Conservation (phyloP, 768 basidiomycete genomes). For the Calocybe cyanea region DNA sequence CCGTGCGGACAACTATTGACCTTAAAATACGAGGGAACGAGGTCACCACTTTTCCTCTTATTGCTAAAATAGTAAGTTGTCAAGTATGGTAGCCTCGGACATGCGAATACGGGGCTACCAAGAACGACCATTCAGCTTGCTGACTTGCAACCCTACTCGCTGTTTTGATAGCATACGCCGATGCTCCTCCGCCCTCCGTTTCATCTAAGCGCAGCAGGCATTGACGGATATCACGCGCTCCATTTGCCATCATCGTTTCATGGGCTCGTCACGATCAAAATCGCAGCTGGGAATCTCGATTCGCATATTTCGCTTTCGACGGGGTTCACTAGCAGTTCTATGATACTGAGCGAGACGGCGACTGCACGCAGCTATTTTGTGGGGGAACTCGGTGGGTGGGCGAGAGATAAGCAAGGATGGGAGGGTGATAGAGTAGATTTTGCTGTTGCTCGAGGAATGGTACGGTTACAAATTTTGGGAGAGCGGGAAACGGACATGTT, state of each 20-base stretch:
- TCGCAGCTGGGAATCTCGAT: conserved; percentile 35
- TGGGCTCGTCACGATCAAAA: conserved; percentile 33
- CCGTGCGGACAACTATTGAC: conserved; percentile 27
- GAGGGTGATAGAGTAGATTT: conserved; percentile 24
- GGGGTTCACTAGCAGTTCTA: conserved; percentile 22
- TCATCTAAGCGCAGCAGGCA: conserved; percentile 24
- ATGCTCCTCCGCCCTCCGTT: conserved; percentile 30
- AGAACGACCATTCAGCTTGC: too few relatives aligned
- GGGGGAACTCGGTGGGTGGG: conserved; percentile 25
- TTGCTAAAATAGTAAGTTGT: conserved; percentile 34
- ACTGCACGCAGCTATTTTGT: conserved; percentile 30
- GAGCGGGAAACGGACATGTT: conserved; percentile 20
- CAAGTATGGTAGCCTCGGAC: background rate
- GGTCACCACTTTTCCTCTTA: conserved; percentile 26
- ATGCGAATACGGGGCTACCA: too few relatives aligned
- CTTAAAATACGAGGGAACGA: conserved; percentile 24
- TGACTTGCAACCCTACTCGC: background rate
- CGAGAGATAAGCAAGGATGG: conserved; percentile 18
- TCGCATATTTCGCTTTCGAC: conserved; percentile 30
- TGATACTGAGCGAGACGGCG: conserved; percentile 32
- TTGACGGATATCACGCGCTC: conserved; percentile 30
- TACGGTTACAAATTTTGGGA: conserved; percentile 20
- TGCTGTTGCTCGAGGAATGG: conserved; percentile 18
- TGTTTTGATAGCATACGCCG: conserved; percentile 31
- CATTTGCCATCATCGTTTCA: conserved; percentile 40